A percentile compares a stretch with the other conserved stretches of the same genome.
Evolutionary conservation across 148 eudicot species (phyloP).

Genomic region (Vaccinium myrtillus): DNA sequence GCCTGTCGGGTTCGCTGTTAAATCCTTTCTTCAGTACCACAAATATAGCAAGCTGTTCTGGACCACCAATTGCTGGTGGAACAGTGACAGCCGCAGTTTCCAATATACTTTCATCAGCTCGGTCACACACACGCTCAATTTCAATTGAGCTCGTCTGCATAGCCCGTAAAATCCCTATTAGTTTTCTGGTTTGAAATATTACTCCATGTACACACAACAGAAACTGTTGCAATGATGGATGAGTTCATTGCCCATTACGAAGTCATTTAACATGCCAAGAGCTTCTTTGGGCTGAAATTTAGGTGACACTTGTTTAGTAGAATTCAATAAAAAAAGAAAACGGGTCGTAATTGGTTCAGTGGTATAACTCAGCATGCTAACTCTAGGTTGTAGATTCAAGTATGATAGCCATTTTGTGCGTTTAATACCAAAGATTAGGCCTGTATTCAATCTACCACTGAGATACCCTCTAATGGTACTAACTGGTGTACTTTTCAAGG

Average conservation of each 20-base stretch:
- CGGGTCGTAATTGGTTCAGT: neutral
- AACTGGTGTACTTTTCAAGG: neutral
- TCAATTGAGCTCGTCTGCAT: constrained; percentile 87
- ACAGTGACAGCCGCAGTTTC: constrained; percentile 88
- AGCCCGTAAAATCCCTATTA: neutral
- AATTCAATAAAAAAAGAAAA: neutral
- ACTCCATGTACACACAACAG: neutral
- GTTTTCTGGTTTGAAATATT: neutral
- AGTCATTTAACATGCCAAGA: neutral
- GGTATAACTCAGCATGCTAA: neutral
- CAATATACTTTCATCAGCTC: constrained; percentile 58
- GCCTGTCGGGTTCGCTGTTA: constrained; percentile 39
- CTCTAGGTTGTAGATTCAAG: neutral
- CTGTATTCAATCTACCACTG: neutral
- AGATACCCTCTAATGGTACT: neutral
- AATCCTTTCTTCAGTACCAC: constrained; percentile 63
- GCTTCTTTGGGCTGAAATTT: neutral
- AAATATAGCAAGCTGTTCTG: constrained; percentile 69
- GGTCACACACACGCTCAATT: constrained; percentile 84
- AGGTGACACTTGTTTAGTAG: neutral
- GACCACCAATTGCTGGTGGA: constrained; percentile 75
- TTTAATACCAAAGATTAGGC: neutral
- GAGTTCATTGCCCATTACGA: neutral
- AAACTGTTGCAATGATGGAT: neutral
- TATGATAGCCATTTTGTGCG: neutral